Evolutionary conservation across 2,329 filamentous ascomycete species (phyloP).

Genomic region (Westerdykella aurantiaca): DNA sequence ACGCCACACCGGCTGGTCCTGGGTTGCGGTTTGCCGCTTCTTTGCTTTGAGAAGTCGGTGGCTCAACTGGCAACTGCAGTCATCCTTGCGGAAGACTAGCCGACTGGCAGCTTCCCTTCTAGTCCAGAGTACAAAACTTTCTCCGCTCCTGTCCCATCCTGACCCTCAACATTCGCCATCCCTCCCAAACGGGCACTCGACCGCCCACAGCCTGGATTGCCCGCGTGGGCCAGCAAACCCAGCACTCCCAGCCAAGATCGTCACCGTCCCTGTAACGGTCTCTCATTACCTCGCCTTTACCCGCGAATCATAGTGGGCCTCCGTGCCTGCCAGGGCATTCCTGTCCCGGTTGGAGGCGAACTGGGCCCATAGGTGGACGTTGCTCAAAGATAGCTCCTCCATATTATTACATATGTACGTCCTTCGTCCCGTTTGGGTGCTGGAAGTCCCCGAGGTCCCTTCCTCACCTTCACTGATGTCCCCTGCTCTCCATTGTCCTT

Average conservation of each 20-base stretch:
- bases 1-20: constrained; percentile 36
- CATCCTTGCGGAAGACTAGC: constrained; percentile 16
- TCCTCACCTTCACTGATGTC: too few species aligned
- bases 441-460: too few species aligned
- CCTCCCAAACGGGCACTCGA: constrained; percentile 25
- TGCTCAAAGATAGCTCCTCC: constrained; percentile 30
- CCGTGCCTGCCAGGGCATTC: constrained; percentile 30
- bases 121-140: constrained; percentile 23
- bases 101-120: constrained; percentile 34
- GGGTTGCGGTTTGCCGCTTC: constrained; percentile 29
- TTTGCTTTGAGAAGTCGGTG: constrained; percentile 19
- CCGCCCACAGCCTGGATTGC: constrained; percentile 22
- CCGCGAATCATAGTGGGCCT: constrained; percentile 32
- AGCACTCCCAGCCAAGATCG: constrained; percentile 26
- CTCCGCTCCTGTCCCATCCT: constrained; percentile 27
- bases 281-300: constrained; percentile 27
- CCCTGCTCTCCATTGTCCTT: constrained; percentile 6
- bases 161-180: constrained; percentile 18
- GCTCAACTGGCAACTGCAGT: constrained; percentile 19
- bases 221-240: constrained; percentile 28
- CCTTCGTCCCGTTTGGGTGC: constrained; percentile 26
- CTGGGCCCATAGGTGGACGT: constrained; percentile 32
- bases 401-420: constrained; percentile 35
- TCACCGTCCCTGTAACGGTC: constrained; percentile 25
- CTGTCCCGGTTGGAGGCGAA: constrained; percentile 28